Conservation (phyloP, 2,329 filamentous ascomycete species). For the Ceratocystis variospora region DNA sequence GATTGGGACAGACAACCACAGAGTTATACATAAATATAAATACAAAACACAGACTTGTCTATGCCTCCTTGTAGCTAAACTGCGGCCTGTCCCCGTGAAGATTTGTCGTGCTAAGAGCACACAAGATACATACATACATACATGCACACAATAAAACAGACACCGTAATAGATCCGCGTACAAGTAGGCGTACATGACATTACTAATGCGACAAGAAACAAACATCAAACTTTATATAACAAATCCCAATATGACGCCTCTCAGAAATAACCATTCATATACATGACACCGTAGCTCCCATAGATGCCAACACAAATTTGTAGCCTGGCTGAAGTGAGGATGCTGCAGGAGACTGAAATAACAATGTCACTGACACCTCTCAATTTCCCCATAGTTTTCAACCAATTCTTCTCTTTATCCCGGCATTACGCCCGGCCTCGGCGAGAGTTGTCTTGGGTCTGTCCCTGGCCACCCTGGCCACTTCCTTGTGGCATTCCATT, state of each 20-base stretch:
- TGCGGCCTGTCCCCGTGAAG: no score
- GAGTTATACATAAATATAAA: not conserved
- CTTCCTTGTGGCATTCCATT: constrained; percentile 29
- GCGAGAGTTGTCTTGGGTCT: constrained; percentile 7
- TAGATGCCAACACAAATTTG: not conserved
- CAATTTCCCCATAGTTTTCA: no score
- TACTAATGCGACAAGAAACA: not conserved
- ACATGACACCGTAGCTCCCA: not conserved
- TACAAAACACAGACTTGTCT: not conserved
- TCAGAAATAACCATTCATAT: not conserved
- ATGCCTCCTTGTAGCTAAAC: no score
- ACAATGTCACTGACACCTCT: no score
- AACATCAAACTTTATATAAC: not conserved
- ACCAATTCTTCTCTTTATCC: not conserved
- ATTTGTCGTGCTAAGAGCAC: no score
- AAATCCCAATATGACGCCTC: constrained; percentile 4
- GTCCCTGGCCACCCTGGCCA: constrained; percentile 28
- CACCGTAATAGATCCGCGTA: not conserved
- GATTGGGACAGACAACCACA: not conserved
- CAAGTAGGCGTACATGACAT: not conserved
- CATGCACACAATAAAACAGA: not conserved
- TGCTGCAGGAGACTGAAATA: no score
- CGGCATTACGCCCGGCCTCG: constrained; percentile 5
- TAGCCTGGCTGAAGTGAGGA: not conserved
- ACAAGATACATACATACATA: not conserved